Evolutionary conservation across 352 stramenopile species (phyloP).

Genomic region (Phytopythium ostracodes): DNA sequence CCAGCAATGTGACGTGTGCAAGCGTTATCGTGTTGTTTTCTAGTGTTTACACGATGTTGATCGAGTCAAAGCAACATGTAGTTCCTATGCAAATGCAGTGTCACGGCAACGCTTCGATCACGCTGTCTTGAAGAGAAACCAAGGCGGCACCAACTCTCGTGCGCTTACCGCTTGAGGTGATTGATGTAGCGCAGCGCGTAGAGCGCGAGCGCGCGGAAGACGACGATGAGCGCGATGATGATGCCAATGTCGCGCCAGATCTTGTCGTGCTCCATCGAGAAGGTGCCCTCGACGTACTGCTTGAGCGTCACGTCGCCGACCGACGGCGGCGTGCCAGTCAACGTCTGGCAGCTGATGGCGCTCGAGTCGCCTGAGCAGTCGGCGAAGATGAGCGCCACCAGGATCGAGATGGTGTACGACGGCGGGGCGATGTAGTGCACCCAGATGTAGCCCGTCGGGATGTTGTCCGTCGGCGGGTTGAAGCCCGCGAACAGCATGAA

Average conservation of each 20-base stretch:
- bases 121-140: not conserved
- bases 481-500: conserved; percentile 57
- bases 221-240: conserved; percentile 26
- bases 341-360: conserved; percentile 25
- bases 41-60: not conserved
- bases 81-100: not conserved
- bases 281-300: conserved; percentile 40
- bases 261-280: conserved; percentile 49
- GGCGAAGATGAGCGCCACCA: conserved; percentile 31
- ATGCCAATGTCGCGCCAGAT: conserved; percentile 37
- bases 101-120: not conserved
- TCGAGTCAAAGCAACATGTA: not conserved
- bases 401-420: conserved; percentile 41
- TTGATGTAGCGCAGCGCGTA: conserved; percentile 43
- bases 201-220: conserved; percentile 29
- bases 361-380: conserved; percentile 24
- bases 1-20: not conserved
- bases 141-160: not conserved
- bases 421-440: conserved; percentile 46
- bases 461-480: conserved; percentile 41
- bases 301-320: conserved; percentile 37
- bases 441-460: conserved; percentile 53
- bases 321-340: conserved; percentile 16
- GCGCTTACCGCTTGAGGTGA: conserved; percentile 30
- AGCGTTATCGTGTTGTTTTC: not conserved